Base-by-base conservation (phyloP, 345 rosid genomes). In the Erysimum cheiranthoides region DNA sequence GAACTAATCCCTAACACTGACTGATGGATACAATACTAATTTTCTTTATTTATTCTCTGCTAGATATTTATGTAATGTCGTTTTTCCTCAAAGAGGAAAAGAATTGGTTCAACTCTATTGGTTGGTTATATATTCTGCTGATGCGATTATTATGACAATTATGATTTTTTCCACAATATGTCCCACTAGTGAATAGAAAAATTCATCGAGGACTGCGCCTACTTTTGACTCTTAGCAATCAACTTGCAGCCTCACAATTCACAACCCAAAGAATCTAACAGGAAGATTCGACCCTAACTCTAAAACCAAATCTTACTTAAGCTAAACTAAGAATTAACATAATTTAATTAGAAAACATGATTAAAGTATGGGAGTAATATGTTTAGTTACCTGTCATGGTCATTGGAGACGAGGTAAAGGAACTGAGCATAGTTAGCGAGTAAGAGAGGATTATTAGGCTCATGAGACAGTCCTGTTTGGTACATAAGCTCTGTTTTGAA, bases 401-500 rank as follows among this genome's bases (percentile, higher is more conserved):
- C 93, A 46, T 78, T 91, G n/a, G 86, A 83, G 30, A 95, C 92
- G 62, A 86, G 78, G 90, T 73, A 84, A 73, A 95, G 93, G 83
- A 92, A 95, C 66, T 95, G 94, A 14, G 99, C 99, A 28, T 86
- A 95, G 74, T 95, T 95, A 56, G 91, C 86, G 2, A 95, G 91
- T 0, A 95, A 85, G 4, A 95, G 88, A 70, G 96, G 42, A 74
- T 89, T 87, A 16, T 79, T 74, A 53, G 97, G 93, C 51, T 95
- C 97, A 28, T 83, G 85, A 35, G 82, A 69, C 54, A 95, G 56
- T 8, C 83, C 87, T 0, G 77, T 80, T 78, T 82, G 89, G 17
- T 95, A 95, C 0, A 78, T 35, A 54, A 89, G 79, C 77, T 89
- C 92, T 53, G 97, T 90, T 82, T 75, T 85, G 54, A 79, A 77